Conservation (phyloP, 129 eudicot genomes). For the Helichrysum umbraculigerum region DNA sequence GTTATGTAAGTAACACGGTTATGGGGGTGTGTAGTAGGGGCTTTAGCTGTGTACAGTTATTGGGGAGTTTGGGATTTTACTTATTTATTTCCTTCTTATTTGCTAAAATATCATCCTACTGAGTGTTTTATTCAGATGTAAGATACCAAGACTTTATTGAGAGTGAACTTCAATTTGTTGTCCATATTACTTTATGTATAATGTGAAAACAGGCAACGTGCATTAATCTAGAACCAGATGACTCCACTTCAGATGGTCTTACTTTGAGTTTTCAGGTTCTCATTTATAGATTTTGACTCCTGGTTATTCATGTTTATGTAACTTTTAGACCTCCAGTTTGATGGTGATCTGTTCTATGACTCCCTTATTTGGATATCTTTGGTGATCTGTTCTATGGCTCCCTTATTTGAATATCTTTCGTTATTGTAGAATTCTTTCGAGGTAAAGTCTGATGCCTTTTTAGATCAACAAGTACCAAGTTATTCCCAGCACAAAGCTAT, state of each 20-base stretch:
- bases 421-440: not conserved
- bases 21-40: constrained; percentile 21
- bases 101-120: constrained; percentile 12
- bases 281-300: not conserved
- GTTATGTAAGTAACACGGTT: constrained; percentile 26
- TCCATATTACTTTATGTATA: not conserved
- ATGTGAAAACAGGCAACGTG: not conserved
- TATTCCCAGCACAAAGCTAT: not conserved
- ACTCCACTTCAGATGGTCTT: not conserved
- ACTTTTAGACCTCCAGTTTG: not conserved
- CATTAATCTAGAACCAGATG: not conserved
- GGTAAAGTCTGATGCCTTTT: not conserved
- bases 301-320: not conserved
- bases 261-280: not conserved
- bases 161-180: not conserved
- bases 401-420: not conserved
- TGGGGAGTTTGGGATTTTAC: constrained; percentile 27
- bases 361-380: not conserved
- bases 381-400: not conserved
- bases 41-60: constrained; percentile 29
- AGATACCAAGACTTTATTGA: constrained; percentile 1
- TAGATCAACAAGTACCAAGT: not conserved
- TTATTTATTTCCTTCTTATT: constrained; percentile 23
- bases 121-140: constrained; percentile 22
- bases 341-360: not conserved